Evolutionary conservation across 2,329 filamentous ascomycete genomes (phyloP).

Genomic region (Ilyonectria robusta): DNA sequence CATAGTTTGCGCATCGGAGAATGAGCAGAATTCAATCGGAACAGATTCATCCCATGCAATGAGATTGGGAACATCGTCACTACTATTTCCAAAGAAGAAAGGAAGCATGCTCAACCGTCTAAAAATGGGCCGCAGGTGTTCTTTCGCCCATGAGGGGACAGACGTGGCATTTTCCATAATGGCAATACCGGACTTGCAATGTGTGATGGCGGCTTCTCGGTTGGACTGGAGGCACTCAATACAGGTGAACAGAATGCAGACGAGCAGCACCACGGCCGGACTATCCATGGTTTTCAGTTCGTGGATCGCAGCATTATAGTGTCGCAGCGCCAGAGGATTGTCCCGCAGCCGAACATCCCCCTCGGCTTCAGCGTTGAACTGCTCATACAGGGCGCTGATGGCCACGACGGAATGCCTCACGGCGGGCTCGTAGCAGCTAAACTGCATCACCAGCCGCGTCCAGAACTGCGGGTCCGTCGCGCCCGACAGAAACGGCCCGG

Average conservation of each 20-base stretch:
- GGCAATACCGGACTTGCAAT: constrained; percentile 19
- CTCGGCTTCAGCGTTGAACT: constrained; percentile 2
- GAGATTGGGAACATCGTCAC: not conserved
- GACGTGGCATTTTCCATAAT: constrained; percentile 12
- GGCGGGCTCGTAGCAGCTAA: constrained; percentile 33
- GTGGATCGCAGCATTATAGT: constrained; percentile 33
- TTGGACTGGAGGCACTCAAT: constrained; percentile 35
- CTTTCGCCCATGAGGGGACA: not conserved
- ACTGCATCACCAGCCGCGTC: constrained; percentile 40
- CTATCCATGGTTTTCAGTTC: constrained; percentile 20
- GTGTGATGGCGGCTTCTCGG: constrained; percentile 20
- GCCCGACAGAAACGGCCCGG: constrained; percentile 25
- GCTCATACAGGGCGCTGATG: constrained; percentile 33
- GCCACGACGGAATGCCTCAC: constrained; percentile 34
- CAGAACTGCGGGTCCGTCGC: constrained; percentile 37
- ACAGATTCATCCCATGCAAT: not conserved
- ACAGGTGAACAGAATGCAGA: constrained; percentile 34
- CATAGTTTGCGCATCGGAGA: constrained; percentile 24
- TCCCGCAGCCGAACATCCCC: constrained; percentile 16
- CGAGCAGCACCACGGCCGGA: constrained; percentile 20
- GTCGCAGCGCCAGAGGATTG: constrained; percentile 21
- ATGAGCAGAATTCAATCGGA: constrained; percentile 2
- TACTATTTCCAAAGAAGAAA: constrained; percentile 17
- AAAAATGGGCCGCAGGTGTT: constrained; percentile 31
- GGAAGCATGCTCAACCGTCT: constrained; percentile 29